A percentile compares a stretch with the other conserved stretches of the same genome.
These are phyloP conservation scores for Heritiera littoralis DNA, from an alignment of 345 rosid species.

Conservation along the genomic window DNA sequence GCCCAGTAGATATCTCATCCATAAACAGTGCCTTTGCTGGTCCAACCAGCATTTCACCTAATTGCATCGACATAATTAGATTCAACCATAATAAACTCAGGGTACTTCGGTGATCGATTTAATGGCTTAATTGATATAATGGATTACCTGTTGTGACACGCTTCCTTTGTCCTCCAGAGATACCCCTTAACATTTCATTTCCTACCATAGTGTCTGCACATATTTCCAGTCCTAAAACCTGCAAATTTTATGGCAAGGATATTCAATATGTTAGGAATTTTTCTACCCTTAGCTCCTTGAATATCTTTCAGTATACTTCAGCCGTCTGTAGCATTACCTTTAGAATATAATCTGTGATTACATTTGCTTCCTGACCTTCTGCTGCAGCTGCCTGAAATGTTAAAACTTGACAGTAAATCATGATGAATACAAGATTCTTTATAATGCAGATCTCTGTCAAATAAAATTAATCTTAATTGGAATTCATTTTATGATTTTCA, in stretches of 20 bases:
- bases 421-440: neutral
- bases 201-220: slow-evolving; percentile 78
- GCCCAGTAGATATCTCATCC: slow-evolving; percentile 81
- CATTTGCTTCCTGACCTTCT: slow-evolving; percentile 47
- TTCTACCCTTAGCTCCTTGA: neutral
- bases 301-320: neutral
- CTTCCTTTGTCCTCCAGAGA: slow-evolving; percentile 84
- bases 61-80: neutral
- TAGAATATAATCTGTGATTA: slow-evolving; percentile 50
- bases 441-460: neutral
- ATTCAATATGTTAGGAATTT: neutral
- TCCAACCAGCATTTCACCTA: slow-evolving; percentile 79
- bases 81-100: slow-evolving; percentile 9
- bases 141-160: slow-evolving; percentile 65
- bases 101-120: slow-evolving; percentile 10
- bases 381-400: slow-evolving; percentile 45
- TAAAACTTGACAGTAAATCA: neutral
- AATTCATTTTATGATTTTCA: neutral
- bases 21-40: slow-evolving; percentile 60
- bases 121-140: neutral
- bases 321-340: slow-evolving; percentile 34
- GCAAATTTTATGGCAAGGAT: slow-evolving; percentile 24
- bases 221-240: slow-evolving; percentile 70
- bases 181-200: slow-evolving; percentile 70
- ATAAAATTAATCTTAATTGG: neutral